Conservation (phyloP, 306 rosid species). For the Cicer cuneatum region DNA sequence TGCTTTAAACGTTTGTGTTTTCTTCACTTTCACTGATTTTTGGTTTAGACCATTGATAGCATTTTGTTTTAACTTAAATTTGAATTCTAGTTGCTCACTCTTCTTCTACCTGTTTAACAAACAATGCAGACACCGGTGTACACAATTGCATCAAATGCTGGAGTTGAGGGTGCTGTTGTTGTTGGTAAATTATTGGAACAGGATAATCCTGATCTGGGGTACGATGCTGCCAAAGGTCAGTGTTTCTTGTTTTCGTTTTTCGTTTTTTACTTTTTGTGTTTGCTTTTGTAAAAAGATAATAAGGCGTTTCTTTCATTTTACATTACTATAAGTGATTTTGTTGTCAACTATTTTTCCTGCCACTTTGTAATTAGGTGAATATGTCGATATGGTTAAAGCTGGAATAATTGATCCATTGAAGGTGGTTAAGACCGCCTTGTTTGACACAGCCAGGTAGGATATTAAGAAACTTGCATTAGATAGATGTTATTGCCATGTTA, state of each 20-base stretch:
- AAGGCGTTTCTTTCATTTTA: neutral
- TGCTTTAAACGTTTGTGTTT: constrained; percentile 70
- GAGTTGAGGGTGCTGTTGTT: constrained; percentile 97
- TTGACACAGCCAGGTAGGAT: constrained; percentile 89
- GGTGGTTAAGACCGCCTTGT: constrained; percentile 92
- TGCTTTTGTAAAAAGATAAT: too few relatives aligned
- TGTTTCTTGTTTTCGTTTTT: constrained; percentile 9
- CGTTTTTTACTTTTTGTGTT: neutral
- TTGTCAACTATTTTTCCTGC: neutral
- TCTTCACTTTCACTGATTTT: neutral
- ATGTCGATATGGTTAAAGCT: constrained; percentile 89
- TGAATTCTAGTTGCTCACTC: neutral
- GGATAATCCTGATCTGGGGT: constrained; percentile 78
- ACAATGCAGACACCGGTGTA: constrained; percentile 77
- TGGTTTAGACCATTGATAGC: neutral
- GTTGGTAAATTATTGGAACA: constrained; percentile 96
- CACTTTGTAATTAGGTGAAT: constrained; percentile 68
- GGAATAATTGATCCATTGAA: constrained; percentile 96
- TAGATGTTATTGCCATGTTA: neutral
- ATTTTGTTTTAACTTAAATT: neutral
- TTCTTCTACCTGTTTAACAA: neutral
- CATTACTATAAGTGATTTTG: neutral
- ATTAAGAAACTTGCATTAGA: neutral
- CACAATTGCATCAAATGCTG: constrained; percentile 90
- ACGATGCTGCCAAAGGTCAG: constrained; percentile 96